Base-by-base conservation (phyloP, 345 rosid species). In the Nasturtium officinale region DNA sequence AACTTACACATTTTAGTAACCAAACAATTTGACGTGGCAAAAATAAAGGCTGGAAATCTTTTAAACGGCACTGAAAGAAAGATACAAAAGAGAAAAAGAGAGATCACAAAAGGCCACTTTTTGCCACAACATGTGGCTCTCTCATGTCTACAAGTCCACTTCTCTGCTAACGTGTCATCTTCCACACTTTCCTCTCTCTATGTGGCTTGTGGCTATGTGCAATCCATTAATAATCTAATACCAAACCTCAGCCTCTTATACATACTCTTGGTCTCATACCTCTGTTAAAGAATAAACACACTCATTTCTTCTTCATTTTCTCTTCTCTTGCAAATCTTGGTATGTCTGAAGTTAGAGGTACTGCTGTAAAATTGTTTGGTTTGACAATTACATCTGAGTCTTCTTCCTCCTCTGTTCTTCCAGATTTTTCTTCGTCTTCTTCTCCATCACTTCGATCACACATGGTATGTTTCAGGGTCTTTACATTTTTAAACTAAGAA, bases 171-270 rank as follows among this genome's bases (percentile, higher is more conserved):
- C 66, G 75, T 76, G 69, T 53, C 42, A 9, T 46, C 45, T 62
- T 60, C 42, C 42, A 38, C 64, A 48, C 9, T 75, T 53, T 52
- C 16, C 32, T 35, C 8, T 51, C 59, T 69, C 21, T 69, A 35
- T 75, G 69, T 75, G 69, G 69, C 79, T 75, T 76, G 74, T 75
- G 79, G 79, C 79, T 75, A 62, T 68, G 13, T 43, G 9, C 10
- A 9, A 38, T 63, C 71, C 75, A 8, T 62, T 55, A 30, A 47
- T 69, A 69, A 15, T 42, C 16, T 42, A 23, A n/a, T 61, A 25
- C 66, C 59, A 59, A 55, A 64, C 42, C 66, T 38, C 66, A 46
- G 26, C 56, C 46, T 76, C 59, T 55, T 47, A 51, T 65, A 65
- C 66, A 67, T 68, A 25, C 65, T 56, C 61, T 15, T 17, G 26